Percentiles rank a stretch among this genome's conserved stretches.
Conservation (phyloP, 768 basidiomycete genomes). For the Suillus alpinus region DNA sequence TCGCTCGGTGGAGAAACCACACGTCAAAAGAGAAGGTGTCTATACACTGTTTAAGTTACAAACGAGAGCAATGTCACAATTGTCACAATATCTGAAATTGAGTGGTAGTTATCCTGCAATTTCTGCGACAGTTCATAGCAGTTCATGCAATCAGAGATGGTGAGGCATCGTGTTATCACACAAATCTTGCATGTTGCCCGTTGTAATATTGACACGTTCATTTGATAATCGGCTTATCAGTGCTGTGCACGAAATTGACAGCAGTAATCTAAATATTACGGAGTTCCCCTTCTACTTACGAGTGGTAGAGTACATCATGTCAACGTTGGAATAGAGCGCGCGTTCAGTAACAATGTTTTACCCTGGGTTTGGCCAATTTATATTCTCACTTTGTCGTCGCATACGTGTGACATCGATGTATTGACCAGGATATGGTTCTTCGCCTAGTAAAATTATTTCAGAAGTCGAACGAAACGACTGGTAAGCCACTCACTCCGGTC, state of each 20-base stretch:
- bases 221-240: conserved; percentile 1
- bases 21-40: not conserved
- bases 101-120: not conserved
- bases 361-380: conserved; percentile 73
- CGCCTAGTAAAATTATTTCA: conserved; percentile 41
- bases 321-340: not conserved
- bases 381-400: conserved; percentile 50
- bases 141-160: not conserved
- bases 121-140: not conserved
- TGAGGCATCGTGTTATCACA: not conserved
- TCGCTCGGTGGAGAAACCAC: no score
- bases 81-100: not conserved
- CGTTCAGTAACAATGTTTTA: conserved; percentile 24
- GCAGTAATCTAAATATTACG: not conserved
- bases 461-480: conserved; percentile 6
- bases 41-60: not conserved
- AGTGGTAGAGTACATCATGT: not conserved
- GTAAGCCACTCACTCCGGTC: conserved; percentile 59
- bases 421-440: conserved; percentile 68
- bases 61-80: not conserved
- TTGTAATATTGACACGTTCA: not conserved
- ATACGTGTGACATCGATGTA: conserved; percentile 73
- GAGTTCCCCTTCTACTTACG: not conserved
- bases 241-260: conserved; percentile 5
- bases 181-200: not conserved